Evolutionary conservation across 768 basidiomycete genomes (phyloP).

Genomic region (Pleurotus citrinopileatus): DNA sequence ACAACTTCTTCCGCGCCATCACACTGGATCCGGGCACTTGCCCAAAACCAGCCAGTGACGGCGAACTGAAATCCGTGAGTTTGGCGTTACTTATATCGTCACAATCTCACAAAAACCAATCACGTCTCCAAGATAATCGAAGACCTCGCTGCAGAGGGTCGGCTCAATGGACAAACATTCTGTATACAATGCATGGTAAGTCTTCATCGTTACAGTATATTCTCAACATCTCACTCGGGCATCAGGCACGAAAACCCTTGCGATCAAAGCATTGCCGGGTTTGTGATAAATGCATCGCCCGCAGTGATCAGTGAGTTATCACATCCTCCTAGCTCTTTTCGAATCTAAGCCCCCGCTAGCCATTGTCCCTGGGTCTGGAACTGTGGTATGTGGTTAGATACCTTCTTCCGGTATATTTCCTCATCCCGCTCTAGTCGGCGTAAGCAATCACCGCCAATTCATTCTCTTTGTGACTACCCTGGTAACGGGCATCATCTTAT

Average conservation of each 20-base stretch:
- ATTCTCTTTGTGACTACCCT: constrained; percentile 87
- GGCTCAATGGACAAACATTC: constrained; percentile 93
- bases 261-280: constrained; percentile 94
- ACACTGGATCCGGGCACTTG: constrained; percentile 89
- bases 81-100: neutral
- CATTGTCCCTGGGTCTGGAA: constrained; percentile 99
- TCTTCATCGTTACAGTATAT: neutral
- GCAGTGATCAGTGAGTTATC: constrained; percentile 85
- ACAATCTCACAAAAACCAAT: neutral
- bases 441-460: constrained; percentile 95
- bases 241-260: constrained; percentile 80
- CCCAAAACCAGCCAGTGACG: constrained; percentile 76
- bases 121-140: constrained; percentile 70
- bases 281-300: constrained; percentile 85
- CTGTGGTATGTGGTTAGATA: constrained; percentile 57
- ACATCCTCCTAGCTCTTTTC: neutral
- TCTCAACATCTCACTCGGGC: neutral
- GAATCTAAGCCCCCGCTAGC: constrained; percentile 34
- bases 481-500: constrained; percentile 74
- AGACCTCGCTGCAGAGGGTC: constrained; percentile 82
- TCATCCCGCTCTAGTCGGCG: constrained; percentile 61
- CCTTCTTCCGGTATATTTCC: neutral
- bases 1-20: constrained; percentile 90
- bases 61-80: constrained; percentile 82
- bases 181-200: constrained; percentile 93